phyloP scores from a whole-genome alignment of 495 filamentous ascomycete genomes.

The Cetradonia linearis region DNA sequence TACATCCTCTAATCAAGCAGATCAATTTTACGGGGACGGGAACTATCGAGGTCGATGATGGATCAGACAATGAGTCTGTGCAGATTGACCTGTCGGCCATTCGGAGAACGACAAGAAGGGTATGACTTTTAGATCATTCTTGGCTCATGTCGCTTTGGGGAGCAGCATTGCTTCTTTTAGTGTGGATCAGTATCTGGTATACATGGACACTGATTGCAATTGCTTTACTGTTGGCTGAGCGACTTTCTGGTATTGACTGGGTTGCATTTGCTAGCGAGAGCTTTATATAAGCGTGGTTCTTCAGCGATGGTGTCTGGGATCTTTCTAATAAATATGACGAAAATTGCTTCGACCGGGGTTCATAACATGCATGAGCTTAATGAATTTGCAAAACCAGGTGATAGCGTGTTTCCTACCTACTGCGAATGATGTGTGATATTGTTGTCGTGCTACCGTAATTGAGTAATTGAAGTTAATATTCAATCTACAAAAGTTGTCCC shows the following conservation, averaged over 20 bases:
- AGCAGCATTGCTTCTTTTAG: not conserved
- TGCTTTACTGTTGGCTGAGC: conserved; percentile 2
- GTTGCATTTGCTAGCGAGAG: not conserved
- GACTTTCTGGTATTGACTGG: not conserved
- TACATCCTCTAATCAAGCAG: conserved; percentile 15
- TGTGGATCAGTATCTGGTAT: conserved; percentile 14
- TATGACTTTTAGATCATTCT: not conserved
- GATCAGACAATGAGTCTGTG: conserved; percentile 21
- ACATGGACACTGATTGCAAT: conserved; percentile 6
- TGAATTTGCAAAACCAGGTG: not conserved
- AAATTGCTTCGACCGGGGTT: not conserved
- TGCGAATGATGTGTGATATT: not conserved
- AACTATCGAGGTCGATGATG: conserved; percentile 25
- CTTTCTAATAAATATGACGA: not conserved
- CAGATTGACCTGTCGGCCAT: conserved; percentile 25
- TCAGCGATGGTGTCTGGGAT: not conserved
- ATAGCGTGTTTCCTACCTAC: not conserved
- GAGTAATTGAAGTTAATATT: not conserved
- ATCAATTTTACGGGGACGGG: conserved; percentile 16
- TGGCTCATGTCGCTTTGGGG: not conserved
- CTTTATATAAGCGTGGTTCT: not conserved
- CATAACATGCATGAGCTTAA: not conserved
- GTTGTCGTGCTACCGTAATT: not conserved
- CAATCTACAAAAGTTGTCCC: not conserved
- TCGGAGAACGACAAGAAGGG: conserved; percentile 22